Evolutionary conservation across 345 rosid species (phyloP), one percentile per base, ranked within the genome.

Genomic region (Hibiscus syriacus): DNA sequence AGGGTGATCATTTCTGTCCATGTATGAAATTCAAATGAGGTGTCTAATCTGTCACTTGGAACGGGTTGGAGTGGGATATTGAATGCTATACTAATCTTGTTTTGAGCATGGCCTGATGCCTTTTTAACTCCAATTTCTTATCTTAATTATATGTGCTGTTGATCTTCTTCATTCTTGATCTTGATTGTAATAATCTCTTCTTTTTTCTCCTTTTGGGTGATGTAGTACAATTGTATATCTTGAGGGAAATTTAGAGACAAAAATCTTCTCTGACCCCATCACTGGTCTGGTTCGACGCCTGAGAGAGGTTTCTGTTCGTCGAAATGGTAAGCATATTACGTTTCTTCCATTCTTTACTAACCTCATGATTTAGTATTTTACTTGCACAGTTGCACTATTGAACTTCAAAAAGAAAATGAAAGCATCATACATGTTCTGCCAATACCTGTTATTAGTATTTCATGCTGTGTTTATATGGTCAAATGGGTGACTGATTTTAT

Each of bases 201-300:
- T 36, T 1, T 20, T 49, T 36, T 32, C 7, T 6, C 49, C 20
- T 12, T 70, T 20, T 66, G 45, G 34, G 49, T 70, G 65, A 26
- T 77, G 73, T 53, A 94, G 95, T 13, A 70, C 85, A 3, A 77
- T 70, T 72, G 16, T 94, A 12, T 94, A 91, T 74, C 34, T 89
- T 78, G 99, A 94, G 81, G 99, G 98, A 32, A n/a, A 86, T 79
- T 77, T 91, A 34, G 98, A 91, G 96, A 84, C 88, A 3, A 91
- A 89, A 74, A 71, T 91, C 55, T 91, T 89, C 73, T 69, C 75
- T 38, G 93, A 94, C 81, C 96, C 92, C 2, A 58, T 85, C 27
- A 83, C 92, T 69, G 96, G 96, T 73, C 69, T 87, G 57, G 88
- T 86, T 59, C 90, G 92, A 32, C 92, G 92, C 4, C 52, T 86